Base-by-base conservation (phyloP, 768 basidiomycete genomes). In the Podaxis pistillaris region DNA sequence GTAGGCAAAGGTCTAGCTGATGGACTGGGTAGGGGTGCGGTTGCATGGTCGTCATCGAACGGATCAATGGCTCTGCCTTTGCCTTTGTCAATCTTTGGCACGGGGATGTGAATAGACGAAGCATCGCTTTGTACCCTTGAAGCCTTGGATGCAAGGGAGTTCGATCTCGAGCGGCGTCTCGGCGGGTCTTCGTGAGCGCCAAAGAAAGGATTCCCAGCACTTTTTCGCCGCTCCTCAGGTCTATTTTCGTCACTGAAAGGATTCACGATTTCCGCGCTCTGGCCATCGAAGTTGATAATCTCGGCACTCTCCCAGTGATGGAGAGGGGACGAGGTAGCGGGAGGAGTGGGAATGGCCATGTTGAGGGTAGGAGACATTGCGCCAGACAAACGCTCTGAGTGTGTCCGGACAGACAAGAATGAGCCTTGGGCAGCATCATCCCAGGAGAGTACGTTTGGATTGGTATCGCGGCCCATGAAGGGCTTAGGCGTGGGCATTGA, bases 291-390 rank as follows among this genome's bases (percentile, higher is more conserved):
- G 59, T 83, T 75, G 56, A 88, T 66, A 19, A 89, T 85, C 68
- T 89, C 85, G 2, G 88, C 88, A 7, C 85, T 86, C 71, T 91
- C 84, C 89, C 89, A 90, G 52, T 71, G 79, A 74, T 91, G 89
- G 1, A 75, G 70, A 15, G 79, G 74, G 1, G 83, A 80, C 3
- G 73, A 67, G 28, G 78, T 84, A 12, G 86, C 82, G 7, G 77
- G 76, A 51, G 89, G 89, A 4, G 89, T 90, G 64, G 81, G 83
- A 68, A 85, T 86, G 37, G 85, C 86, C 69, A 81, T 79, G 55
- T 76, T 79, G 26, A 76, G 62, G 41, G 77, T 75, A 9, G 86
- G 82, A 3, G 85, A 81, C 76, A 84, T 80, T 19, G 83, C 74
- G 37, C 80, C 81, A 52, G 56, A 63, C n/a, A 61, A 19, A 36